Conservation (phyloP, 371 early-diverging fungal species). For the Fennellomyces sp. region DNA sequence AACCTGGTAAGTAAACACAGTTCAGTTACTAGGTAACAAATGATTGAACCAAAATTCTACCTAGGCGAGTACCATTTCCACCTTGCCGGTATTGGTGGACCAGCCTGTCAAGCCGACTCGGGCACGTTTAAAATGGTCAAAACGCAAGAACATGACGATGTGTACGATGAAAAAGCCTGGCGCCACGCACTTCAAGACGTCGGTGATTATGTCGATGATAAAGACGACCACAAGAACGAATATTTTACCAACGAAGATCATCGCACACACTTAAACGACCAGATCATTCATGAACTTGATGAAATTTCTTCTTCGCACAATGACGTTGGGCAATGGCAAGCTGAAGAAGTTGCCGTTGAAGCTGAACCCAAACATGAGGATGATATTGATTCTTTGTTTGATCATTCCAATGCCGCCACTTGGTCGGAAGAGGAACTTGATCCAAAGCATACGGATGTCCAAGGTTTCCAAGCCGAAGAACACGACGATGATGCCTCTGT, state of each 20-base stretch:
- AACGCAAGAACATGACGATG: constrained; percentile 15
- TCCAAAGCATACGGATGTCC: neutral
- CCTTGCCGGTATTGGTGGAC: constrained; percentile 12
- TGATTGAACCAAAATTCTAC: neutral
- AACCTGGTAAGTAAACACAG: constrained; percentile 25
- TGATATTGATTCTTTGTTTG: neutral
- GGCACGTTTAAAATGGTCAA: neutral
- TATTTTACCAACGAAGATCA: constrained; percentile 34
- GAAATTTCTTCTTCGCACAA: neutral
- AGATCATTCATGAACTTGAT: neutral
- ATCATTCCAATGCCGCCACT: constrained; percentile 12
- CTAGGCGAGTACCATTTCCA: constrained; percentile 38
- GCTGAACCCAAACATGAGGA: constrained; percentile 4
- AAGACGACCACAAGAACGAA: constrained; percentile 3
- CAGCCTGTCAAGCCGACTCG: constrained; percentile 6
- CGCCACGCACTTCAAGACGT: constrained; percentile 2
- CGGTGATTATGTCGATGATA: neutral
- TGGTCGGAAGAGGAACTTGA: constrained; percentile 21
- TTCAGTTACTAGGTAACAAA: neutral
- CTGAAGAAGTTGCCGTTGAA: constrained; percentile 1
- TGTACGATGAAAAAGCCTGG: constrained; percentile 15
- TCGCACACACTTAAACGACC: constrained; percentile 14
- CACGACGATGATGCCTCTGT: constrained; percentile 5
- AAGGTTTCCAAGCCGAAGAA: constrained; percentile 6
- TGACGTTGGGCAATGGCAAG: neutral